Evolutionary conservation across 768 basidiomycete genomes (phyloP).

Genomic region (Steccherinum ochraceum): DNA sequence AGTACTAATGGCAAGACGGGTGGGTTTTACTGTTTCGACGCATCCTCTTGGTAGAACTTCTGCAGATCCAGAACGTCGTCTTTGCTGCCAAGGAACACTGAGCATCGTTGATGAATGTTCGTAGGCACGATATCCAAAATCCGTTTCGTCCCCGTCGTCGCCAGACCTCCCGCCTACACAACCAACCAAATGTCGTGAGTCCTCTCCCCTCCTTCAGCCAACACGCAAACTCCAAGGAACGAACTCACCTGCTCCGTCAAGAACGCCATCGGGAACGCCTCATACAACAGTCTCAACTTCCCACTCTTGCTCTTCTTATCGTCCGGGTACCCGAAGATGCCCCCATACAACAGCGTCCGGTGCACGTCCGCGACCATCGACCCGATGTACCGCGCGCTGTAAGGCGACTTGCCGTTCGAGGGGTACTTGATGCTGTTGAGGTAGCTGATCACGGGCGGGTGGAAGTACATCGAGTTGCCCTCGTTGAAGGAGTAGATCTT

Average conservation of each 20-base stretch:
- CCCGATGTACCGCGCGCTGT: conserved; percentile 91
- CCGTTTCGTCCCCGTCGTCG: conserved; percentile 90
- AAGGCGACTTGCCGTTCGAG: conserved; percentile 68
- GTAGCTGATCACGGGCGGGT: conserved; percentile 74
- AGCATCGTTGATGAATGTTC: conserved; percentile 84
- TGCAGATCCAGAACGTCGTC: conserved; percentile 90
- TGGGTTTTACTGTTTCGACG: conserved; percentile 14
- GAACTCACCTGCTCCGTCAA: conserved; percentile 78
- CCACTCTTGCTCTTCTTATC: conserved; percentile 98
- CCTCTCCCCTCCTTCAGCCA: too few relatives aligned
- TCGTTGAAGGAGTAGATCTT: conserved; percentile 99
- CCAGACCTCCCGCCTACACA: conserved; percentile 85
- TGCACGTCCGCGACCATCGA: conserved; percentile 99
- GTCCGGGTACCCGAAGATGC: conserved; percentile 96
- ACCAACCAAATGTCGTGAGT: conserved; percentile 11
- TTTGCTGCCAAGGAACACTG: conserved; percentile 89
- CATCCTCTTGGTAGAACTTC: conserved; percentile 64
- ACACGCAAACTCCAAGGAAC: not conserved
- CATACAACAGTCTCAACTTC: conserved; percentile 91
- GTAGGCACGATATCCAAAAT: conserved; percentile 90
- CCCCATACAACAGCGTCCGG: conserved; percentile 92
- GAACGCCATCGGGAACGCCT: conserved; percentile 98
- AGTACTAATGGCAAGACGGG: not conserved
- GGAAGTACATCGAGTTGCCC: conserved; percentile 94
- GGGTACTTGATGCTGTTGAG: conserved; percentile 92